Base-by-base conservation (phyloP, 768 basidiomycete genomes). In the Hericium rajendrae region DNA sequence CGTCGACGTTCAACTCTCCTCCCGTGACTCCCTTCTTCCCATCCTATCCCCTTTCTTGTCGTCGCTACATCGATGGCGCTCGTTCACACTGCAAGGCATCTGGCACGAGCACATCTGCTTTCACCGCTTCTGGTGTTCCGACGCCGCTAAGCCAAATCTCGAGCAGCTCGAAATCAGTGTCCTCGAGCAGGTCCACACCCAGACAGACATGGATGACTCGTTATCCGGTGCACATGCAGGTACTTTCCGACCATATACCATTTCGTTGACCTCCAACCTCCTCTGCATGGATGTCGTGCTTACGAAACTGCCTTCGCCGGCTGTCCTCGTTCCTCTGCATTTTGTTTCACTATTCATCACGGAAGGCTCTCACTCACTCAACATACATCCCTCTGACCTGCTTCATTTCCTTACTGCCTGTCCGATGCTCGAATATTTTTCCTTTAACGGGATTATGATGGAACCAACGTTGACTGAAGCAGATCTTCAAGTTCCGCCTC, bases 21-120 rank as follows among this genome's bases (percentile, higher is more conserved):
- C 76, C 56, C 68, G 74, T 24, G 80, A 85, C 57, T 70, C 71
- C 56, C 71, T 87, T 38, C 74, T 88, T 4, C 78, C 86, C 9
- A 74, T 88, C 58, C 71, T 89, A 38, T 82, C 84, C 0, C 84
- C 82, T 5, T 72, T 88, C 38, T 70, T 89, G 0, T 72, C 78
- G 10, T 70, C 76, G 28, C 64, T 87, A 43, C 65, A 72, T 57
- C 79, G 88, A 41, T 88, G 86, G 85, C 71, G 75, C 46, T 71
- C 73, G 2, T 79, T 82, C 61, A 69, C 64, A 2, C 69, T 86
- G 53, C 69, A 71, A n/a, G 69, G 67, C 6, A 59, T 62, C n/a
- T 57, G 63, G 75, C 75, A 49, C 65, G 75, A 61, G 64, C 63
- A 32, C 60, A 52, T 61, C 55, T 63, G 15, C 39, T 64, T 55